These are phyloP conservation scores for Porodaedalea pini DNA, from an alignment of 1,284 basidiomycete species.

Conservation along the genomic window DNA sequence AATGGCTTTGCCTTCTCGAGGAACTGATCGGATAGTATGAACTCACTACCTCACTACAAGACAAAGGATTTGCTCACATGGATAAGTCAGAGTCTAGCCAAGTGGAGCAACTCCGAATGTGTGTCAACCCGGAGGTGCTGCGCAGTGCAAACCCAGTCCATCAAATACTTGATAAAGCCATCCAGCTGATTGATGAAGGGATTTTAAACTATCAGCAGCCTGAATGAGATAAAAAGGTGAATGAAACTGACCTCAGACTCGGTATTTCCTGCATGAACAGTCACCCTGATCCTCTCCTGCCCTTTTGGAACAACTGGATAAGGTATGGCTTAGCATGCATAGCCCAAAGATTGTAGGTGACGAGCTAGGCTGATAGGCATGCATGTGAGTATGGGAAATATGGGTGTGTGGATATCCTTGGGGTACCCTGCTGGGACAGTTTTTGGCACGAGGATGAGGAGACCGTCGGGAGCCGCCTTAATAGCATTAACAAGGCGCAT, in stretches of 20 bases:
- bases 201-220: not conserved
- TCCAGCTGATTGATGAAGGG: no score
- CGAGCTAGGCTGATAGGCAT: constrained; percentile 38
- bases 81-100: no score
- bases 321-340: constrained; percentile 40
- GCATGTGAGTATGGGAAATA: constrained; percentile 48
- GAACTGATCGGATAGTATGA: no score
- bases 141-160: no score
- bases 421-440: constrained; percentile 8
- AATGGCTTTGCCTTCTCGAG: no score
- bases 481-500: not conserved
- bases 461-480: no score
- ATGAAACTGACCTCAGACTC: constrained; percentile 33
- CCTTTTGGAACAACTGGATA: constrained; percentile 42
- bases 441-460: not conserved
- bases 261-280: constrained; percentile 44
- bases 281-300: constrained; percentile 43
- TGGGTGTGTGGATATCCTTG: constrained; percentile 33
- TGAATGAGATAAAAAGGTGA: constrained; percentile 9
- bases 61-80: no score
- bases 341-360: constrained; percentile 35
- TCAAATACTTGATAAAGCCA: no score
- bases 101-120: no score
- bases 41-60: no score
- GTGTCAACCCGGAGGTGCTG: no score